Evolutionary conservation across 1,284 basidiomycete genomes (phyloP).

Genomic region (Trichosporon inkin): DNA sequence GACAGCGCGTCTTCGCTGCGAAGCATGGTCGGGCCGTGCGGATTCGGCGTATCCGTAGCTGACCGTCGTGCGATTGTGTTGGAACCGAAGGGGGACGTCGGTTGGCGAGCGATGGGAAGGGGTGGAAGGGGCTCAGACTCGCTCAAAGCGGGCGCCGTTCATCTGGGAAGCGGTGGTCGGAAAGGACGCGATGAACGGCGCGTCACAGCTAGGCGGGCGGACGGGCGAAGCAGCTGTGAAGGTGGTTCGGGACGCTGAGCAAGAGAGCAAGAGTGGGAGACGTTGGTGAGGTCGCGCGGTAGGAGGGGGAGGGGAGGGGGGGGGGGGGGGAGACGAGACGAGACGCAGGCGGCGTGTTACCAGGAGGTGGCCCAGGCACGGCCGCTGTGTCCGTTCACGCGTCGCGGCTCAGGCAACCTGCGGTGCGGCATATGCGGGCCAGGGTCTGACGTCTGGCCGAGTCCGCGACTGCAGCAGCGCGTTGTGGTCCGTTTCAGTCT

Average conservation of each 20-base stretch:
- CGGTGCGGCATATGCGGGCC: not conserved
- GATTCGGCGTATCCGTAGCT: not conserved
- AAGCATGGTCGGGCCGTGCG: conserved; percentile 4
- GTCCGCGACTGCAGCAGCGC: too few relatives aligned
- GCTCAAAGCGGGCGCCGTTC: not conserved
- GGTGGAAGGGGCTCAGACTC: not conserved
- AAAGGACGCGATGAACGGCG: conserved; percentile 1
- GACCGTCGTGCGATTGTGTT: not conserved
- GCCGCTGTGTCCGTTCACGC: not conserved
- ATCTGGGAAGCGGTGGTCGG: conserved; percentile 1
- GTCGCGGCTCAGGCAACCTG: not conserved
- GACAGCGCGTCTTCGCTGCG: not conserved
- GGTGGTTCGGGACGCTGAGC: not conserved
- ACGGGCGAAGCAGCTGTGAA: not conserved
- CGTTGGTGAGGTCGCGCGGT: not conserved
- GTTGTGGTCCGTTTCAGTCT: too few relatives aligned
- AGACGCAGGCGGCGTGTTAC: not conserved
- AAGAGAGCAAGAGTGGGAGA: not conserved
- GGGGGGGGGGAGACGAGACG: not conserved
- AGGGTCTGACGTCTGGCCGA: too few relatives aligned
- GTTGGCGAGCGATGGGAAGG: too few relatives aligned
- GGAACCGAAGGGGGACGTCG: not conserved
- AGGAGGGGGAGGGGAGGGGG: not conserved
- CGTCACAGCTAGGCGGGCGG: not conserved
- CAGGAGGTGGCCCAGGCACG: not conserved